These are phyloP conservation scores for Platanthera guangdongensis DNA, from an alignment of 106 monocot genomes.

Conservation along the genomic window DNA sequence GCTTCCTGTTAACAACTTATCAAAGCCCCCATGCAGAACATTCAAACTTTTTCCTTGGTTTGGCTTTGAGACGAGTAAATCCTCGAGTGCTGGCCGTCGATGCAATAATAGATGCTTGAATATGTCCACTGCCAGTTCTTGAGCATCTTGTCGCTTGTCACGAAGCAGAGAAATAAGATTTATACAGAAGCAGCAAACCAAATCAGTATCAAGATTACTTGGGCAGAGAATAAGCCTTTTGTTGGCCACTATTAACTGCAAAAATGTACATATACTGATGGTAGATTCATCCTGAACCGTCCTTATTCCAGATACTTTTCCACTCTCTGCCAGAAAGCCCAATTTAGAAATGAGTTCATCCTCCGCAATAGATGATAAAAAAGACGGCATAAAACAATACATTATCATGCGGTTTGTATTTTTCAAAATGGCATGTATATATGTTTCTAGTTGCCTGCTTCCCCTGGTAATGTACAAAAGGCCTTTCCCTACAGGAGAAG, in stretches of 20 bases:
- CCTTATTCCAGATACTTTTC: conserved; percentile 14
- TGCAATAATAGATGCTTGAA: conserved; percentile 83
- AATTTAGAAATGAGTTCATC: conserved; percentile 45
- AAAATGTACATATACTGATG: conserved; percentile 64
- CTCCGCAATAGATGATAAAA: conserved; percentile 57
- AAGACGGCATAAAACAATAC: conserved; percentile 91
- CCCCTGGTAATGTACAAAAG: conserved; percentile 81
- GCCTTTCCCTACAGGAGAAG: conserved; percentile 65
- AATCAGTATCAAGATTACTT: conserved; percentile 84
- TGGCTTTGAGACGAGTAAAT: conserved; percentile 71
- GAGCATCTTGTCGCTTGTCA: conserved; percentile 56
- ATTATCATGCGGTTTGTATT: conserved; percentile 92
- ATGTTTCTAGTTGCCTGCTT: conserved; percentile 70
- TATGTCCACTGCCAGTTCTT: conserved; percentile 56
- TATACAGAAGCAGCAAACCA: conserved; percentile 84
- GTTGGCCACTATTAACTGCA: conserved; percentile 82
- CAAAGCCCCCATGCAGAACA: conserved; percentile 86
- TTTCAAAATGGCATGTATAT: conserved; percentile 85
- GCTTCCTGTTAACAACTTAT: conserved; percentile 77
- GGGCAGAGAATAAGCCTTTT: conserved; percentile 84
- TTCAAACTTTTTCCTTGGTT: conserved; percentile 63
- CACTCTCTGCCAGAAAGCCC: conserved; percentile 52
- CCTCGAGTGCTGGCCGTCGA: conserved; percentile 68
- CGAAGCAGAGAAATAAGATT: conserved; percentile 75
- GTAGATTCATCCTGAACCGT: conserved; percentile 37